Conservation (phyloP, 176 grass and related monocot species). For the Ensete ventricosum region DNA sequence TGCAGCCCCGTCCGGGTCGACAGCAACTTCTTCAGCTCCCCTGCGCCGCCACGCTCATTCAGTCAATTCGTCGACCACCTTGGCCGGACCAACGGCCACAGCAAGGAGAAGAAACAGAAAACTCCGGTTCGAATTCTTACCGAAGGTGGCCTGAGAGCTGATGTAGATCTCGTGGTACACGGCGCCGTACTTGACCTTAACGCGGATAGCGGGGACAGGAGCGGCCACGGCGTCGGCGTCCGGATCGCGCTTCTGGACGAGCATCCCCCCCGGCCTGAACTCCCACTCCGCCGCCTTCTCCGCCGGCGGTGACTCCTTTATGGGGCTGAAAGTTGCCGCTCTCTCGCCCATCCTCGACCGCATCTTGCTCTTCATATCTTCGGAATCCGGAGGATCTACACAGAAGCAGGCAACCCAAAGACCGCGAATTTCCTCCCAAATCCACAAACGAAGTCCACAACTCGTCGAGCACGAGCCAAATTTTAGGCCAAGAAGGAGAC, state of each 20-base stretch:
- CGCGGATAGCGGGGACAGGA: slow-evolving; percentile 67
- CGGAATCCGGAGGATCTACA: not conserved
- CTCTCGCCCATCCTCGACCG: not conserved
- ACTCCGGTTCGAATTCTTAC: slow-evolving; percentile 9
- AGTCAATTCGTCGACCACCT: slow-evolving; percentile 1
- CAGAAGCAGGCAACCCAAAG: too few species aligned
- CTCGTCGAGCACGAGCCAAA: too few species aligned
- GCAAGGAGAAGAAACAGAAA: not conserved
- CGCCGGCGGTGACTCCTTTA: slow-evolving; percentile 3
- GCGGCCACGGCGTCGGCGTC: slow-evolving; percentile 23
- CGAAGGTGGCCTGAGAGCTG: slow-evolving; percentile 64
- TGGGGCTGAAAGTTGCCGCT: not conserved
- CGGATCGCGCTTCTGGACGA: slow-evolving; percentile 65
- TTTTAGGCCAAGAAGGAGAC: too few species aligned
- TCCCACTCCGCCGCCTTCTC: slow-evolving; percentile 64
- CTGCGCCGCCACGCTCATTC: slow-evolving; percentile 22
- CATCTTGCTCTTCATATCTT: not conserved
- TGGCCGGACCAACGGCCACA: not conserved
- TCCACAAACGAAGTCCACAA: too few species aligned
- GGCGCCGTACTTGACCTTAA: slow-evolving; percentile 73
- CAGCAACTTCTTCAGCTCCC: slow-evolving; percentile 77
- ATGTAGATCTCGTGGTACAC: slow-evolving; percentile 93
- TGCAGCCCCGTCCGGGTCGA: slow-evolving; percentile 55
- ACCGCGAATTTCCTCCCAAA: too few species aligned
- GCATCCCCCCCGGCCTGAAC: slow-evolving; percentile 80